Conservation (phyloP, 352 stramenopile genomes). For the Pythium sp. region DNA sequence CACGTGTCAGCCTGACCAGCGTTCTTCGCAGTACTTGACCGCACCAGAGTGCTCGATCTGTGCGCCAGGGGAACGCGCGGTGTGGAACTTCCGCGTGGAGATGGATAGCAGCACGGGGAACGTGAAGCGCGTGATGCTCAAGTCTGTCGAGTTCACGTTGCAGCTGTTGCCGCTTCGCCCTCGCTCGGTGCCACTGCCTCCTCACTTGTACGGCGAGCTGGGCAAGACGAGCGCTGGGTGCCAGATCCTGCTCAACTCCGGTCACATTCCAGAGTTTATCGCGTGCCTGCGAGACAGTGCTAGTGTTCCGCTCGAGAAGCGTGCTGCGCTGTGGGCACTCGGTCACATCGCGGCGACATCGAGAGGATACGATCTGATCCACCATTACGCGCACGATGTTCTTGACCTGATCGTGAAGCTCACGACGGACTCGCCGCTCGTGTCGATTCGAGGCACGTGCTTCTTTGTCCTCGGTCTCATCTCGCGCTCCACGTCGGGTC, state of each 20-base stretch:
- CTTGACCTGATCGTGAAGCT: conserved; percentile 87
- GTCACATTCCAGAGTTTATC: conserved; percentile 84
- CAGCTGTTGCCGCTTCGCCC: conserved; percentile 78
- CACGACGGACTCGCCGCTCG: conserved; percentile 72
- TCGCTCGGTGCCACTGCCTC: conserved; percentile 72
- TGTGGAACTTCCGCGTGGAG: conserved; percentile 90
- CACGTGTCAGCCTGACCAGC: conserved; percentile 81
- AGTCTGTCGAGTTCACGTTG: conserved; percentile 88
- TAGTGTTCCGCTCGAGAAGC: conserved; percentile 81
- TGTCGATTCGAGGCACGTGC: conserved; percentile 84
- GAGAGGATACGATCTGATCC: conserved; percentile 77
- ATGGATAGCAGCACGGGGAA: conserved; percentile 59
- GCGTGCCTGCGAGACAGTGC: conserved; percentile 75
- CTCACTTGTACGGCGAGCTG: conserved; percentile 84
- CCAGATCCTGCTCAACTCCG: conserved; percentile 73
- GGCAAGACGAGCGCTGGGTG: conserved; percentile 82
- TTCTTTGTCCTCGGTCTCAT: conserved; percentile 85
- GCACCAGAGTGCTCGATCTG: conserved; percentile 76
- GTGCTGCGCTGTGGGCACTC: conserved; percentile 81
- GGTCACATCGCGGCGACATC: conserved; percentile 80
- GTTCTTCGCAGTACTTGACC: conserved; percentile 59
- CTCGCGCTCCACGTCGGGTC: conserved; percentile 56
- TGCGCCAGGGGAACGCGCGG: conserved; percentile 71
- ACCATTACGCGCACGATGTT: conserved; percentile 78
- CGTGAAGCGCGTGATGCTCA: conserved; percentile 82